Evolutionary conservation across 2,329 filamentous ascomycete species (phyloP), one percentile per base, ranked within the genome.

Genomic region (Aotearoamyces nothofagi): DNA sequence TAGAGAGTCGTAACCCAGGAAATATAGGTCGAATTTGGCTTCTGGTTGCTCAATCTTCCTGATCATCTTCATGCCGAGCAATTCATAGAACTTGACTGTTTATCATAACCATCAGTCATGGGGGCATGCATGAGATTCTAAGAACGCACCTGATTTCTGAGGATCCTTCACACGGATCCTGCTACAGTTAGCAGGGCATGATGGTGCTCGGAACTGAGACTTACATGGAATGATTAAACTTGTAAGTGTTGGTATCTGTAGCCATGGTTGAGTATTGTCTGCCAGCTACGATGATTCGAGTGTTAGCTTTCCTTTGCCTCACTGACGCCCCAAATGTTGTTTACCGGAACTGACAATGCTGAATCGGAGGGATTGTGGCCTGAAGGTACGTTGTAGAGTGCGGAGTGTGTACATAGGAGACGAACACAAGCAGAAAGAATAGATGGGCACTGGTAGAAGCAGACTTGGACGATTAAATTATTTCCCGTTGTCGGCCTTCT

Each of bases 91-190:
- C 42, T 87, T 79, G 55, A 96, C 73, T 69, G 50, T 49, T 20
- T 20, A 16, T 12, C 26, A 33, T 8, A n/a, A 22, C 8, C 8
- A n/a, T 22, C 19, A 22, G n/a, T 22, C n/a, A n/a, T n/a, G n/a
- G n/a, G n/a, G n/a, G n/a, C 19, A 8, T 22, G 19, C 8, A 8
- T 25, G 8, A 25, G 13, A 22, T 8, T n/a, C 19, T 8, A 22
- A 3, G 5, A 17, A 24, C 12, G 26, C 60, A 78, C 77, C 57
- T 22, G 78, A 83, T 50, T 65, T 70, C 57, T 86, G 77, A 8
- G 87, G 87, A 58, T 98, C 84, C 57, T 96, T 96, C 50, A 96
- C 79, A 53, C 87, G 78, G 51, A 93, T 64, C 82, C 82, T 90
- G 38, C 6, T 4, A 15, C 17, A 46, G 30, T 33, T n/a, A 35